Percentiles rank a stretch among this genome's conserved stretches.
phyloP scores from a whole-genome alignment of 768 basidiomycete genomes.

The Amanita jacksonii region DNA sequence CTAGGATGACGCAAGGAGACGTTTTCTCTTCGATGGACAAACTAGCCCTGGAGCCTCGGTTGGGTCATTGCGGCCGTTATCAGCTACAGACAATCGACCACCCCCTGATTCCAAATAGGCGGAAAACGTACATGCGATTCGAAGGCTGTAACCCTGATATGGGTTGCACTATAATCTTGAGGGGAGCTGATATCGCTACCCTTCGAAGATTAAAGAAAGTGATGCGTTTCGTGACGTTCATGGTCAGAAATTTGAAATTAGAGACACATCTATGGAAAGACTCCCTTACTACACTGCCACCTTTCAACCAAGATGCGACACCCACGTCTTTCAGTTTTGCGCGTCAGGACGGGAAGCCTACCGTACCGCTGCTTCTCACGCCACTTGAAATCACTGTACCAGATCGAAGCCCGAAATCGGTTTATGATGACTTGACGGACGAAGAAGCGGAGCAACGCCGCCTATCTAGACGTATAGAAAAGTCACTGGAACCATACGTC shows the following conservation, averaged over 20 bases:
- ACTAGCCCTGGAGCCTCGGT: slow-evolving; percentile 76
- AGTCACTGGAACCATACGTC: slow-evolving; percentile 75
- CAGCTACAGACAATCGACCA: slow-evolving; percentile 93
- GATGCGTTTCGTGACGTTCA: slow-evolving; percentile 84
- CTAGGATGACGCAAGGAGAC: slow-evolving; percentile 93
- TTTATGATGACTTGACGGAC: slow-evolving; percentile 40
- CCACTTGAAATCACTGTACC: not conserved
- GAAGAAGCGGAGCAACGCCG: slow-evolving; percentile 64
- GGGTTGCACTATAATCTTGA: slow-evolving; percentile 89
- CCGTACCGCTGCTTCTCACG: not conserved
- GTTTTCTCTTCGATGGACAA: slow-evolving; percentile 95
- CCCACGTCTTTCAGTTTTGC: slow-evolving; percentile 30
- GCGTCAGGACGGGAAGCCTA: not conserved
- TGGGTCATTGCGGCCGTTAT: slow-evolving; percentile 83
- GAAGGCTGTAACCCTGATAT: slow-evolving; percentile 90
- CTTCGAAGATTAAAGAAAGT: slow-evolving; percentile 85
- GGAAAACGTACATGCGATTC: slow-evolving; percentile 97
- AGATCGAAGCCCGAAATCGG: slow-evolving; percentile 11
- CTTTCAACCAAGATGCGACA: slow-evolving; percentile 55
- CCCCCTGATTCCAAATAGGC: slow-evolving; percentile 80
- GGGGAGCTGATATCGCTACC: slow-evolving; percentile 78
- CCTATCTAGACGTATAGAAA: slow-evolving; percentile 69
- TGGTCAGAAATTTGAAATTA: slow-evolving; percentile 87
- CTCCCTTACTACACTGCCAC: slow-evolving; percentile 67
- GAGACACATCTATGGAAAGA: slow-evolving; percentile 95